phyloP scores from a whole-genome alignment of 1,284 basidiomycete species.

The Pulveroboletus sp. region DNA sequence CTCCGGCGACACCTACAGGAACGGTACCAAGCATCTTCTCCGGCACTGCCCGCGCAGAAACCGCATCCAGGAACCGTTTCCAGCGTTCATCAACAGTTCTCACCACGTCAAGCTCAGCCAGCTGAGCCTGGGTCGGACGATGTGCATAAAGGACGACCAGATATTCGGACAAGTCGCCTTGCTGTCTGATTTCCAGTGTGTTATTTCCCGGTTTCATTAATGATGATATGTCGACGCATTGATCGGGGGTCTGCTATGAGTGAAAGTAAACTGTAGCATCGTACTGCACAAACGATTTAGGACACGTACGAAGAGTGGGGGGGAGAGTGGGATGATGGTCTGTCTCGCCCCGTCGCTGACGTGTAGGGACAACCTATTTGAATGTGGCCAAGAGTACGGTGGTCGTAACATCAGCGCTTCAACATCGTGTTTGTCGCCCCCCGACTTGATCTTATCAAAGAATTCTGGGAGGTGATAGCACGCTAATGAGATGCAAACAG shows the following conservation, averaged over 20 bases:
- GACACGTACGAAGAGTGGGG: conserved; percentile 31
- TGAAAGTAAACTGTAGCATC: background rate
- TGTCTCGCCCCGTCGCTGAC: conserved; percentile 9
- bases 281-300: background rate
- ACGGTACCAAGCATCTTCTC: background rate
- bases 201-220: conserved; percentile 28
- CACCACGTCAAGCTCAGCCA: conserved; percentile 21
- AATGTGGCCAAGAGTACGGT: conserved; percentile 31
- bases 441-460: conserved; percentile 4
- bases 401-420: conserved; percentile 9
- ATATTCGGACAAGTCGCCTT: conserved; percentile 32
- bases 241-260: conserved; percentile 30
- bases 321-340: conserved; percentile 24
- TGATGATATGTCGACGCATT: conserved; percentile 32
- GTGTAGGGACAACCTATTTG: conserved; percentile 23
- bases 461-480: conserved; percentile 30
- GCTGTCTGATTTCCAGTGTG: conserved; percentile 24
- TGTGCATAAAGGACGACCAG: conserved; percentile 34
- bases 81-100: conserved; percentile 21
- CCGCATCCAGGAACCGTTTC: conserved; percentile 17
- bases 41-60: conserved; percentile 14
- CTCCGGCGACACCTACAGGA: background rate
- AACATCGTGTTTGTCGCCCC: conserved; percentile 2
- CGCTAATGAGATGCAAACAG: conserved; percentile 33
- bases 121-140: conserved; percentile 28